Evolutionary conservation across 805 yeast genomes (phyloP).

Genomic region (Schizosaccharomyces japonicus): DNA sequence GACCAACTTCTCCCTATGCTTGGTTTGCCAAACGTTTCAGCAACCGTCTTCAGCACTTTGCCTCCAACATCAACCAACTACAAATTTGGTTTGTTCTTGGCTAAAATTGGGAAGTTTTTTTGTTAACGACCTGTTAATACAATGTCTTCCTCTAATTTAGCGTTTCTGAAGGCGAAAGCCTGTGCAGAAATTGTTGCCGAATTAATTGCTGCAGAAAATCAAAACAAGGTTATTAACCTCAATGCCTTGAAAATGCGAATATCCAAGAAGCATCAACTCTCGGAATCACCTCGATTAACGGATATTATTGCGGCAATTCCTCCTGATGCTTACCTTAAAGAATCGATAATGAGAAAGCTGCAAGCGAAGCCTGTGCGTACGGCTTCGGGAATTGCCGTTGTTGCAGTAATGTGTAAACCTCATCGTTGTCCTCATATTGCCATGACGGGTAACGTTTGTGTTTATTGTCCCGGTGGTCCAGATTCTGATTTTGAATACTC

Average conservation of each 20-base stretch:
- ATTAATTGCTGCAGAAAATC: slow-evolving; percentile 50
- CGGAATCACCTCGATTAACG: slow-evolving; percentile 79
- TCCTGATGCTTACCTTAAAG: slow-evolving; percentile 73
- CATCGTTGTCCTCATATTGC: slow-evolving; percentile 98
- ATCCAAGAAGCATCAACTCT: slow-evolving; percentile 75
- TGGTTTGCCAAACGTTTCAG: too few species aligned
- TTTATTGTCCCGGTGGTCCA: slow-evolving; percentile 96
- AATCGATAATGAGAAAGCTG: slow-evolving; percentile 69
- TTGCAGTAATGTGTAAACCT: slow-evolving; percentile 97
- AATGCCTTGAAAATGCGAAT: slow-evolving; percentile 69
- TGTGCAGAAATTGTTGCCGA: slow-evolving; percentile 81
- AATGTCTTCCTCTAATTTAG: not conserved
- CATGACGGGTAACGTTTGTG: slow-evolving; percentile 94
- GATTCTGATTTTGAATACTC: slow-evolving; percentile 95
- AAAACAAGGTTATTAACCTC: slow-evolving; percentile 35
- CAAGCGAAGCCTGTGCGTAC: slow-evolving; percentile 98
- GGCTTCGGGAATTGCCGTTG: slow-evolving; percentile 69
- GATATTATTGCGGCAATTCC: slow-evolving; percentile 73
- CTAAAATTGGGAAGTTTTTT: too few species aligned
- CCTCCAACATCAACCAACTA: too few species aligned
- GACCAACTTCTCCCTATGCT: too few species aligned
- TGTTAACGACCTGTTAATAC: too few species aligned
- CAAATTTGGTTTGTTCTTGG: too few species aligned
- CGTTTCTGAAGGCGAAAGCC: slow-evolving; percentile 3
- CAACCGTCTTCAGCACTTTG: too few species aligned